Conservation (phyloP, 495 filamentous ascomycete genomes). For the Neurospora sp. region DNA sequence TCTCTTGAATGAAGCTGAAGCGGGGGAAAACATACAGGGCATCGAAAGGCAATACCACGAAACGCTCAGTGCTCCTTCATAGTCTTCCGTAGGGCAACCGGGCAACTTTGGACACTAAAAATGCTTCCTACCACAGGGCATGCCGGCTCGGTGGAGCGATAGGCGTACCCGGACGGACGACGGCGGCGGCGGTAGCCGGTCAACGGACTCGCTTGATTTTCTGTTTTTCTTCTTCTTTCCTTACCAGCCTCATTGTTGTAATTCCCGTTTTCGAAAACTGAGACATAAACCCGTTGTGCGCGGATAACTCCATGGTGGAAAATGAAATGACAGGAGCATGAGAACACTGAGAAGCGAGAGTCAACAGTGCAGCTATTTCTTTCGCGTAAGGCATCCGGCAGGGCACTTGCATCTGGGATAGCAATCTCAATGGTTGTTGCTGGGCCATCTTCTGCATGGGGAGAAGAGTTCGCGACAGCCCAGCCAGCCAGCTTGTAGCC, state of each 20-base stretch:
- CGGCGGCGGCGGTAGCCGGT: background rate
- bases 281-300: background rate
- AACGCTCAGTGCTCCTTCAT: background rate
- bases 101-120: background rate
- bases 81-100: background rate
- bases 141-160: background rate
- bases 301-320: background rate
- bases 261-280: background rate
- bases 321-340: constrained; percentile 2
- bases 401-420: constrained; percentile 19
- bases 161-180: background rate
- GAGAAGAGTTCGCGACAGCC: constrained; percentile 13
- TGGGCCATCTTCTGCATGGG: constrained; percentile 7
- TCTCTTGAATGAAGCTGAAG: background rate
- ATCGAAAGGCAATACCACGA: background rate
- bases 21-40: background rate
- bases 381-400: constrained; percentile 30
- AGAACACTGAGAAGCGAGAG: constrained; percentile 5
- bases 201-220: background rate
- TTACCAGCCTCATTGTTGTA: background rate
- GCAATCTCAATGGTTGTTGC: constrained; percentile 15
- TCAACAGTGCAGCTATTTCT: constrained; percentile 7
- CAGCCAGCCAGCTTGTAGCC: constrained; percentile 7
- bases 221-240: background rate
- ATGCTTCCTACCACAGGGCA: background rate